These are phyloP conservation scores for Neocallimastix lanati DNA, from an alignment of 192 early-diverging fungal genomes.

Conservation along the genomic window DNA sequence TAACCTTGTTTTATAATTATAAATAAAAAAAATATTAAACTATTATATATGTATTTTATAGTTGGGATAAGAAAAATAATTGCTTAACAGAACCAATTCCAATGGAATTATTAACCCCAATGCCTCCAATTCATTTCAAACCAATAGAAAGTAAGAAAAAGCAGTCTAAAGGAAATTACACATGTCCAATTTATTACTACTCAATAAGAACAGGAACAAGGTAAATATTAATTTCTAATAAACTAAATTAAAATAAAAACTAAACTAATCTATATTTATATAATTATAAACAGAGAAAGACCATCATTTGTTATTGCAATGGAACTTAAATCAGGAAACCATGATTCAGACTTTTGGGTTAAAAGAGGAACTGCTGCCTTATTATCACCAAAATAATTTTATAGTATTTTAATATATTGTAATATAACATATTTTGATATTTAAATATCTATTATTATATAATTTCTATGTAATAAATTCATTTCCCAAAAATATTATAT, in stretches of 20 bases:
- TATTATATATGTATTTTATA: conserved; percentile 1
- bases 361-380: conserved; percentile 38
- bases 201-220: conserved; percentile 32
- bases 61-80: conserved; percentile 36
- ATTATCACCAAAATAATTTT: conserved; percentile 5
- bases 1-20: too few relatives aligned
- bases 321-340: conserved; percentile 30
- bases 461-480: too few relatives aligned
- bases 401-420: conserved; percentile 7
- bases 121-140: conserved; percentile 37
- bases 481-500: too few relatives aligned
- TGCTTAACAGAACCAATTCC: conserved; percentile 35
- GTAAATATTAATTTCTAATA: too few relatives aligned
- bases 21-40: too few relatives aligned
- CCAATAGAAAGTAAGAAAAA: conserved; percentile 41
- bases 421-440: background rate
- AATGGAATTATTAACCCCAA: conserved; percentile 36
- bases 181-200: conserved; percentile 39
- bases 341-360: conserved; percentile 36
- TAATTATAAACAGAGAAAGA: conserved; percentile 34
- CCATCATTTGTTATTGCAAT: conserved; percentile 38
- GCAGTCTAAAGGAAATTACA: conserved; percentile 26
- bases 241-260: too few relatives aligned
- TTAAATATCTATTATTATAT: background rate
- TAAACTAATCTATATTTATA: too few relatives aligned